Percentiles rank a stretch among this genome's conserved stretches.
Evolutionary conservation across 257 asterid species (phyloP).

Genomic region (Marsdenia floribunda): DNA sequence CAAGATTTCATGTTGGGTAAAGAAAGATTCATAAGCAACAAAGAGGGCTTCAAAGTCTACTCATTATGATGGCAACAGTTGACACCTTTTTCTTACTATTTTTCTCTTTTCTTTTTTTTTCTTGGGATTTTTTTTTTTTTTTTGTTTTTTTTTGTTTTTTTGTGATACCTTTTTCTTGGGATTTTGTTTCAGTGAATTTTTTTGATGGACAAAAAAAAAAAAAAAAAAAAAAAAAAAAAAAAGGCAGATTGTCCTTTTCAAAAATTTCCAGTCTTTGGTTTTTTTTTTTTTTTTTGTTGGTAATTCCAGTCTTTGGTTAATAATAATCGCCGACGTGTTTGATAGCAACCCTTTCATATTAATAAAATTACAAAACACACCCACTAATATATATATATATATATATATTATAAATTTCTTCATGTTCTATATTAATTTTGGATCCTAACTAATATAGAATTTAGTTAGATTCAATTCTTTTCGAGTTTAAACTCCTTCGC

Average conservation of each 20-base stretch:
- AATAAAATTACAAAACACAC: neutral
- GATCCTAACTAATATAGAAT: too few species aligned
- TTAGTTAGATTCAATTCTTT: too few species aligned
- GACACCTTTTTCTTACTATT: neutral
- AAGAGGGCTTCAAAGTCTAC: conserved; percentile 7
- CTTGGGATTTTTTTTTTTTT: too few species aligned
- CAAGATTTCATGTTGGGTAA: conserved; percentile 21
- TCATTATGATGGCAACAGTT: conserved; percentile 17
- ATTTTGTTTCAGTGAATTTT: too few species aligned
- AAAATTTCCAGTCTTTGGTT: conserved; percentile 1
- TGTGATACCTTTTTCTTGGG: too few species aligned
- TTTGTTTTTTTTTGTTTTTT: too few species aligned
- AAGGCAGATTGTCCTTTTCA: conserved; percentile 19
- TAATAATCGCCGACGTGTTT: conserved; percentile 19
- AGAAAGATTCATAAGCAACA: conserved; percentile 18
- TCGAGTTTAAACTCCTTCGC: too few species aligned
- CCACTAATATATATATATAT: neutral
- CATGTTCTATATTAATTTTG: too few species aligned
- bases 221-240: neutral
- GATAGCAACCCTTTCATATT: neutral
- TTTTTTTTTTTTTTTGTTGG: too few species aligned
- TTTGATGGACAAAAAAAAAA: too few species aligned
- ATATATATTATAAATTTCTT: too few species aligned
- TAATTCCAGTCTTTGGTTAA: conserved; percentile 6
- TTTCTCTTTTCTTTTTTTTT: neutral